Evolutionary conservation across 2,329 filamentous ascomycete genomes (phyloP), one percentile per base, ranked within the genome.

Genomic region (Cordyceps cateniannulata): DNA sequence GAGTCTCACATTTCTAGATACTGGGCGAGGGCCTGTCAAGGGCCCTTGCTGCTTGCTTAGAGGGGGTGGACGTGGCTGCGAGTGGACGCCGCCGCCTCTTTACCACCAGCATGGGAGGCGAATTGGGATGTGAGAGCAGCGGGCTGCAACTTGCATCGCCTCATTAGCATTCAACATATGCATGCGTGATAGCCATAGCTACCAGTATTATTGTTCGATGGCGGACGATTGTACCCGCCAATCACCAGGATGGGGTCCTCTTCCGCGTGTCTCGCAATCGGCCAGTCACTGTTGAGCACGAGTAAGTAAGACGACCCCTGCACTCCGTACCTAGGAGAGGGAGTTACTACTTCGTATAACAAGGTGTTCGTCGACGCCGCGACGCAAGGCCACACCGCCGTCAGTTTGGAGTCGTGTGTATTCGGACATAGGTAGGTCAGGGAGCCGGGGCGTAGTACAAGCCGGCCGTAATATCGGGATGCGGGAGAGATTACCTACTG

Each of bases 81-180:
- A 38, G 27, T 35, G 32, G 20, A 18, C 38, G 38, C 29, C 29
- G 5, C 25, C 8, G n/a, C 14, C 29, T 35, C 9, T 25, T 57
- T 57, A 57, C 54, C 54, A 44, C 54, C 54, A 57, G 42, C n/a
- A 27, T 45, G 25, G 25, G 44, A 49, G n/a, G n/a, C n/a, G n/a
- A n/a, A n/a, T n/a, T n/a, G n/a, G n/a, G n/a, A n/a, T n/a, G 16
- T 32, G 18, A 42, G 9, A 40, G 32, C n/a, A n/a, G 10, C 22
- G 40, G n/a, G 16, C 55, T 51, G 22, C 32, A 51, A 44, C 32
- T 47, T 50, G 45, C 45, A 47, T 59, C 18, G 35, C 29, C 35
- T 29, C 24, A 35, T 50, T 42, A 51, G 47, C 38, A 42, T 42
- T 42, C 18, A 42, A 42, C 38, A n/a, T 4, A 35, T 12, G 32